Conservation (phyloP, 805 yeast species). For the Ogataea neopini region DNA sequence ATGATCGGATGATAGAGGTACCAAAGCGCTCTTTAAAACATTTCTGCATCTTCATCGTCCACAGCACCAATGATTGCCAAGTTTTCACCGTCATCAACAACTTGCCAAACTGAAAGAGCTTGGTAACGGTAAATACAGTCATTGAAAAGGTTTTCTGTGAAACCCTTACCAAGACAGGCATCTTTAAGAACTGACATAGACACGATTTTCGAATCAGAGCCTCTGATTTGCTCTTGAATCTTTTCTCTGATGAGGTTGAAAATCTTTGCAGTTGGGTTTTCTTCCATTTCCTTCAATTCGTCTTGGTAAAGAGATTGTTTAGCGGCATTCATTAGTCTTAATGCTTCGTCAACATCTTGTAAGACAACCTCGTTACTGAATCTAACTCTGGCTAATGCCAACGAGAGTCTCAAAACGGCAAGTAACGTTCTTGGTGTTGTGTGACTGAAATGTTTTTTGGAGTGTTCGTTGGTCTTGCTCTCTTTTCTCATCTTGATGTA, state of each 20-base stretch:
- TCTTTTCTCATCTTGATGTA: conserved; percentile 94
- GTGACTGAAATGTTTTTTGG: conserved; percentile 79
- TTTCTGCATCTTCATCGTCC: conserved; percentile 38
- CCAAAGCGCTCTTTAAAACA: conserved; percentile 11
- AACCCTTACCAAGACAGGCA: conserved; percentile 77
- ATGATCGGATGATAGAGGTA: neutral
- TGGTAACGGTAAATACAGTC: conserved; percentile 77
- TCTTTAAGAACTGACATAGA: conserved; percentile 54
- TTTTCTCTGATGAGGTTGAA: conserved; percentile 64
- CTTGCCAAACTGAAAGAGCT: conserved; percentile 72
- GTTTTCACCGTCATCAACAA: conserved; percentile 66
- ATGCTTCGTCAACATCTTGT: conserved; percentile 94
- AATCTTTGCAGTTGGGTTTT: conserved; percentile 67
- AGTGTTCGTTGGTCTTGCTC: conserved; percentile 74
- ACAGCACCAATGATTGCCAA: conserved; percentile 52
- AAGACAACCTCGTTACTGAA: conserved; percentile 68
- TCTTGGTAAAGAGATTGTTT: conserved; percentile 72
- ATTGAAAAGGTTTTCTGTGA: conserved; percentile 73
- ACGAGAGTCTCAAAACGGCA: conserved; percentile 89
- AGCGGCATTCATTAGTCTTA: conserved; percentile 83
- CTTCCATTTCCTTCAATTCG: conserved; percentile 52
- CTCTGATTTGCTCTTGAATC: conserved; percentile 26
- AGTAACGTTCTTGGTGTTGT: conserved; percentile 94
- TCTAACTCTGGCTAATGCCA: conserved; percentile 89
- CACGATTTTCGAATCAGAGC: conserved; percentile 36